Conservation (phyloP, 2,329 filamentous ascomycete genomes). For the Curvularia verruculosa region DNA sequence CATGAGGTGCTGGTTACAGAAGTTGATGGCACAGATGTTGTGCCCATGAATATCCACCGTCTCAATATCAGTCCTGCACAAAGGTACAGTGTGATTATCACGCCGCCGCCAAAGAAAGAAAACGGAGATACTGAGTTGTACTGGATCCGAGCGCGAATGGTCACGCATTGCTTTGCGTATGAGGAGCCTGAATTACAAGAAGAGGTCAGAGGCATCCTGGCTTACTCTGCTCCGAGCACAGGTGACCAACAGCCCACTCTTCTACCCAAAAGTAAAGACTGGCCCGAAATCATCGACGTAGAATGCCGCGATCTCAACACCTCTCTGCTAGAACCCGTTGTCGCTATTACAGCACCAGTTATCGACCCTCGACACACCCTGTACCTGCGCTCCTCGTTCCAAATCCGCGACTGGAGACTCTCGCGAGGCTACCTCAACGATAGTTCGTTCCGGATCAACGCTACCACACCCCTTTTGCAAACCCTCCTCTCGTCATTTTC, state of each 20-base stretch:
- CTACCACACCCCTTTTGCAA: constrained; percentile 58
- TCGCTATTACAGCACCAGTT: constrained; percentile 52
- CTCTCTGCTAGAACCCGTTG: constrained; percentile 54
- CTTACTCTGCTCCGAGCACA: constrained; percentile 45
- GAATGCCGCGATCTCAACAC: constrained; percentile 61
- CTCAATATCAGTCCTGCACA: constrained; percentile 71
- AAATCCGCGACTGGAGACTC: constrained; percentile 64
- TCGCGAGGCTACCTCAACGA: constrained; percentile 65
- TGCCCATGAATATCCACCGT: constrained; percentile 50
- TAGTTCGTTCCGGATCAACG: constrained; percentile 60
- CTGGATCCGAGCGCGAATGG: constrained; percentile 64
- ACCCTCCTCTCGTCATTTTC: constrained; percentile 59
- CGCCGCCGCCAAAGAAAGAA: constrained; percentile 54
- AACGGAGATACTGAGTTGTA: constrained; percentile 35
- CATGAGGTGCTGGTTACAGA: constrained; percentile 50
- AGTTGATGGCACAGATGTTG: constrained; percentile 57
- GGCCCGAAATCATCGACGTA: constrained; percentile 57
- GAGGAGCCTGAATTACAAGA: constrained; percentile 55
- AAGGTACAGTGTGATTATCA: constrained; percentile 69
- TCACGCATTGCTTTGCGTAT: constrained; percentile 65
- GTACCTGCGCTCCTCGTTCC: constrained; percentile 63
- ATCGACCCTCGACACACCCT: constrained; percentile 57
- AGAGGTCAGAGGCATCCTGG: constrained; percentile 58
- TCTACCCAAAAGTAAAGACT: constrained; percentile 55
- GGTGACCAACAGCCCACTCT: not conserved